Base-by-base conservation (phyloP, 768 basidiomycete species). In the Roridomyces roridus region DNA sequence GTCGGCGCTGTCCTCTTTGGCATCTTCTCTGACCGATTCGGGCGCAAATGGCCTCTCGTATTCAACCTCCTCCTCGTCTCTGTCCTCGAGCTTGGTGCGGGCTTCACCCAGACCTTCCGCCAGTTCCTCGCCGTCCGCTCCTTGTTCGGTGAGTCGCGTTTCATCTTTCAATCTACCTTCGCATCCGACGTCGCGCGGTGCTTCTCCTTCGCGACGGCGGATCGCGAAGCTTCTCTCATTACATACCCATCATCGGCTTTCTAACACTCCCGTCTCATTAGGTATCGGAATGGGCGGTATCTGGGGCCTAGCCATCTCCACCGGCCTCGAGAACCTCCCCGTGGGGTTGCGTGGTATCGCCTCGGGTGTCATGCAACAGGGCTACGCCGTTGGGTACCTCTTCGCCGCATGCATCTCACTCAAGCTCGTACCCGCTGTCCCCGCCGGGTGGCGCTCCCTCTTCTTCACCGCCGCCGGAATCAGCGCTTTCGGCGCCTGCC, bases 31-130 rank as follows among this genome's bases (percentile, higher is more conserved):
- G 96, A 97, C 70, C 85, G 96, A 5, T 96, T 79, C 69, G 96
- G 96, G 4, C 84, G 96, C 25, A 96, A 96, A 79, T 98, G 94
- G 94, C 94, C 94, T 5, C 79, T 96, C 5, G 85, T 96, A 25
- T 60, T 65, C 60, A 95, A 94, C 69, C 79, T 96, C 20, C 40
- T 93, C 23, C 67, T 95, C 43, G 83, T 93, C 59, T 78, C 83
- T 12, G 69, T 82, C 5, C 83, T 97, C 49, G 86, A 94, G 66
- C 83, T 97, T 21, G 91, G 86, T 0, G 85, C 86, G 1, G 88
- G 91, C 21, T 98, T 96, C 72, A 86, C 87, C 39, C 79, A 87
- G n/a, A 92, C 87, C 0, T 98, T 85, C 74, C 28, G 57, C 0
- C 80, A 88, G 59, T 98, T 98, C 77, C 83, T 98, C 21, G 94